Percentiles rank a stretch among this genome's conserved stretches.
These are phyloP conservation scores for Ustilago esculenta DNA, from an alignment of 1,284 basidiomycete genomes.

Conservation along the genomic window DNA sequence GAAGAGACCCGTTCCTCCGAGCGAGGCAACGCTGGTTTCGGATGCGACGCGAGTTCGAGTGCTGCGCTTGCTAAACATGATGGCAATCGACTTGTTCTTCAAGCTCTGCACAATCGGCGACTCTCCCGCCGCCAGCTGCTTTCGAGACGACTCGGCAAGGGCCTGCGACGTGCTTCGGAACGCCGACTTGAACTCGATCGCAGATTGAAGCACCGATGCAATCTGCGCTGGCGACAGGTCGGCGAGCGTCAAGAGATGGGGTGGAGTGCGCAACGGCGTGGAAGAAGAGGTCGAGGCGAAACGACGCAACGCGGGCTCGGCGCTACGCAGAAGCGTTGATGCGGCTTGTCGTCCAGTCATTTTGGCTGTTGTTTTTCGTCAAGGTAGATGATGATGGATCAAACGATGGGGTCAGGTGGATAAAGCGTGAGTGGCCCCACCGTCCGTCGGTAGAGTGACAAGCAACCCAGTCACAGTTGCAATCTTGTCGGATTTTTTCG, in stretches of 20 bases:
- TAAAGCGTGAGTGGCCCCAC: too few relatives aligned
- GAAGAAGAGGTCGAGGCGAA: constrained; percentile 27
- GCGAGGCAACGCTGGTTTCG: constrained; percentile 73
- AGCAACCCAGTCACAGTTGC: background rate
- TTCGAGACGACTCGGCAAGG: constrained; percentile 23
- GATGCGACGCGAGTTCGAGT: constrained; percentile 90
- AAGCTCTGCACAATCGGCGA: constrained; percentile 71
- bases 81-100: constrained; percentile 81
- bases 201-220: constrained; percentile 73
- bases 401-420: too few relatives aligned
- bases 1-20: constrained; percentile 84
- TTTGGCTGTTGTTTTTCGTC: too few relatives aligned
- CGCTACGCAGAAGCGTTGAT: constrained; percentile 8
- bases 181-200: constrained; percentile 74
- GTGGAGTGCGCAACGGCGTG: constrained; percentile 16
- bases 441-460: too few relatives aligned
- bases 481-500: constrained; percentile 1
- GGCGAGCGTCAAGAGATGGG: constrained; percentile 78
- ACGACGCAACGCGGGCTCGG: constrained; percentile 12
- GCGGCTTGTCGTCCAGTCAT: constrained; percentile 35
- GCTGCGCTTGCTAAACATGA: constrained; percentile 91
- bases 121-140: constrained; percentile 35
- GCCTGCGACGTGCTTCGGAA: constrained; percentile 72
- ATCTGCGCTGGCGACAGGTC: constrained; percentile 81
- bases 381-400: too few relatives aligned